Base-by-base conservation (phyloP, 2,329 filamentous ascomycete genomes). In the Thermothelomyces thermophilus region DNA sequence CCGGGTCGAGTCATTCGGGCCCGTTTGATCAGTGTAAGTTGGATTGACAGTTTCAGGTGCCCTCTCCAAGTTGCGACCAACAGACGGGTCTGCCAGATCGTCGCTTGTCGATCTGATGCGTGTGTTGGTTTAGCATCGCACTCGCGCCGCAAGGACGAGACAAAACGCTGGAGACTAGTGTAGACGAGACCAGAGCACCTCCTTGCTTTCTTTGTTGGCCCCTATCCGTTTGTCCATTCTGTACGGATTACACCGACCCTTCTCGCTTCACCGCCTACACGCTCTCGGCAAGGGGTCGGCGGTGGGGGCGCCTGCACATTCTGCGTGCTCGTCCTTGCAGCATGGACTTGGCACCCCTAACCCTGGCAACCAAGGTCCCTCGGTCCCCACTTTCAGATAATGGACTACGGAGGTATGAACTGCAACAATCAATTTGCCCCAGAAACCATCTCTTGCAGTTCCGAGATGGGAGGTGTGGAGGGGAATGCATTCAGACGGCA, bases 11-110 rank as follows among this genome's bases (percentile, higher is more conserved):
- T 37, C 11, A 16, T n/a, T 16, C 39, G n/a, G 20, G 19, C 20
- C 30, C 5, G 26, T 49, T 49, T 44, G 40, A 22, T 44, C 26
- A 16, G 31, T n/a, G 20, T 24, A 13, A 24, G 33, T 42, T 48
- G 46, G 46, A 48, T 44, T 40, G 13, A 33, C 34, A 34, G 47
- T 49, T 49, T 49, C 41, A 49, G 42, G 33, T 42, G 9, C 24
- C 28, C 16, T 11, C n/a, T 14, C 19, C 17, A n/a, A 16, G 19
- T 41, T 22, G 13, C 5, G 9, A 35, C 47, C 36, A 50, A 41
- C 36, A 16, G 20, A 41, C 41, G 11, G 35, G n/a, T 44, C 34
- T 1, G 14, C 17, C 7, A 13, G 35, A 26, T n/a, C n/a, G n/a
- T n/a, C n/a, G 17, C 34, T 30, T 37, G 26, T 40, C 31, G 19